Evolutionary conservation across 768 basidiomycete species (phyloP), one percentile per base, ranked within the genome.

Genomic region (Termitomyces sp.): DNA sequence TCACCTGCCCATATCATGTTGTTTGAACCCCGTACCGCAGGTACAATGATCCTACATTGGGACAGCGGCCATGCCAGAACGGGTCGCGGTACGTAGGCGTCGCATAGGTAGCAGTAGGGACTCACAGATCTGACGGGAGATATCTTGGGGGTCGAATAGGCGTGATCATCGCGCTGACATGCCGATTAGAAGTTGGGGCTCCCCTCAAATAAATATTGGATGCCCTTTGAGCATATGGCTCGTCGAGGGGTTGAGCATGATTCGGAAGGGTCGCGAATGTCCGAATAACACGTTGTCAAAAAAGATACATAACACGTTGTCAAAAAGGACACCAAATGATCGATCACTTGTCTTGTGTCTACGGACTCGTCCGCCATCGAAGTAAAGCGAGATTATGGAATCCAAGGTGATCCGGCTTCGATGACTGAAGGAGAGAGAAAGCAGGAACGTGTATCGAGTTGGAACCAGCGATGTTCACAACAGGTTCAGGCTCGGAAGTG

Each of bases 171-270:
- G 25, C 35, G 50, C 47, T 47, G 57, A 59, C 57, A 54, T 55
- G 32, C 55, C 47, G 52, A 52, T 49, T 59, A 58, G 60, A 59
- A 61, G 60, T 19, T 28, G n/a, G n/a, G 23, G 49, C 48, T 32
- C 19, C 51, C 52, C 25, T 54, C 57, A 25, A 45, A 19, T 42
- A 37, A 35, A 49, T 37, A 34, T 16, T 11, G 32, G 34, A 34
- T 21, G 12, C 16, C 34, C 19, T 25, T 50, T 11, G 16, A 37
- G 23, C 25, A 16, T 17, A 25, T 50, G 37, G 25, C 23, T 17
- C 27, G 49, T 50, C 49, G 49, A 50, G 49, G 12, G 34, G 55
- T 49, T 19, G 46, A 21, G 32, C 17, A 37, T 23, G 50, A 43
- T 21, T 43, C 28, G 37, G 30, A 50, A 52, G 34, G 57, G 34